Evolutionary conservation across 129 eudicot species (phyloP).

Genomic region (Scalesia atractyloides): DNA sequence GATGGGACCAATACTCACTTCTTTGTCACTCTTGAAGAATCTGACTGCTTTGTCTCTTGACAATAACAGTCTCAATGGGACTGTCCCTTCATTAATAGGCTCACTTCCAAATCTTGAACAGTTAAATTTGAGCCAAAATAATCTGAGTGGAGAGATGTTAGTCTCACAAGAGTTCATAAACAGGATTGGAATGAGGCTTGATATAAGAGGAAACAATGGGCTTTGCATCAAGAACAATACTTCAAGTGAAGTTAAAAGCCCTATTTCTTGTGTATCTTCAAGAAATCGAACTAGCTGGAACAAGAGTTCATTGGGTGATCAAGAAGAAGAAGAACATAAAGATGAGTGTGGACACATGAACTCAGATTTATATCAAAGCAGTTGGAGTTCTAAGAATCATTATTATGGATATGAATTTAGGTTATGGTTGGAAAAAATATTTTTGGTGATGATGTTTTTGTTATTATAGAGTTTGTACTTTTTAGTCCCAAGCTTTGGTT

Average conservation of each 20-base stretch:
- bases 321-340: slow-evolving; percentile 14
- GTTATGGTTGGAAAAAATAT: slow-evolving; percentile 16
- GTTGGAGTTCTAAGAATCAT: slow-evolving; percentile 26
- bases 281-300: slow-evolving; percentile 26
- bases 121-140: slow-evolving; percentile 59
- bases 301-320: slow-evolving; percentile 30
- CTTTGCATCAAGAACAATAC: slow-evolving; percentile 39
- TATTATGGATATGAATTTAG: slow-evolving; percentile 21
- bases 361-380: slow-evolving; percentile 35
- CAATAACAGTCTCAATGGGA: slow-evolving; percentile 53
- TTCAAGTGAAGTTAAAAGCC: slow-evolving; percentile 12
- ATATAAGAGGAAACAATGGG: slow-evolving; percentile 56
- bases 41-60: slow-evolving; percentile 61
- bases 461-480: slow-evolving; percentile 19
- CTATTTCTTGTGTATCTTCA: slow-evolving; percentile 37
- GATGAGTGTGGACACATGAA: slow-evolving; percentile 31
- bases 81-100: slow-evolving; percentile 49
- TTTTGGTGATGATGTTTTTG: slow-evolving; percentile 29
- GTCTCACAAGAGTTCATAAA: slow-evolving; percentile 47
- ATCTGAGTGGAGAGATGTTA: slow-evolving; percentile 46
- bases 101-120: slow-evolving; percentile 50
- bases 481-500: neutral
- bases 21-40: slow-evolving; percentile 46
- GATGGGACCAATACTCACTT: slow-evolving; percentile 47
- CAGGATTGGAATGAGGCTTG: slow-evolving; percentile 56